Evolutionary conservation across 2,329 filamentous ascomycete species (phyloP).

Genomic region (Fusarium proliferatum): DNA sequence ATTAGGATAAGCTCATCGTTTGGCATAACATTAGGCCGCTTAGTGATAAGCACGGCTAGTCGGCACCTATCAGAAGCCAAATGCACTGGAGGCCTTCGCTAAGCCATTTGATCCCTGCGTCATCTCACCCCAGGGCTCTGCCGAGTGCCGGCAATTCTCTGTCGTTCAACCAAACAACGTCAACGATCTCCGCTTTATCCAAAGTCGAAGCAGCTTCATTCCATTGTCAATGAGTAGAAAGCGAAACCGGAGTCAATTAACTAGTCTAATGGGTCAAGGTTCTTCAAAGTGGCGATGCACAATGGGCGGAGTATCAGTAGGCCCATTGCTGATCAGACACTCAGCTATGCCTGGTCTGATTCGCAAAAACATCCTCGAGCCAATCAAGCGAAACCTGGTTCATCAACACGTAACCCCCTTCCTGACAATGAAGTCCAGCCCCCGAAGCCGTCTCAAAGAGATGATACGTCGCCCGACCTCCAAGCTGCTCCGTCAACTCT

Average conservation of each 20-base stretch:
- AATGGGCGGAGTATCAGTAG: no score
- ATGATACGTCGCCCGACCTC: background rate
- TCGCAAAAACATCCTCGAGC: conserved; percentile 15
- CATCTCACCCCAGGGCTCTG: background rate
- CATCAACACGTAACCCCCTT: conserved; percentile 11
- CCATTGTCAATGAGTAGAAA: background rate
- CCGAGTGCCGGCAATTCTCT: background rate
- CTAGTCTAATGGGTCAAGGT: background rate
- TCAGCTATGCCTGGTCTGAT: background rate
- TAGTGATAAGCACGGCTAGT: background rate
- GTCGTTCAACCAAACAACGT: background rate
- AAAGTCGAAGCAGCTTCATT: background rate
- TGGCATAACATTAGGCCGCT: background rate
- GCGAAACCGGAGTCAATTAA: background rate
- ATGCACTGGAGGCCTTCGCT: background rate
- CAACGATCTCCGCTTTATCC: background rate
- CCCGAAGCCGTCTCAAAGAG: background rate
- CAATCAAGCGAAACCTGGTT: conserved; percentile 20
- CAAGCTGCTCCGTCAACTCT: conserved; percentile 1
- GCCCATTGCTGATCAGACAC: background rate
- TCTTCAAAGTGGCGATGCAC: background rate
- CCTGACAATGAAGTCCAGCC: conserved; percentile 10
- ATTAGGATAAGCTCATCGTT: background rate
- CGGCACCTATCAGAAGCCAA: background rate
- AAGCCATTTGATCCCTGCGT: background rate